phyloP scores from a whole-genome alignment of 108 stramenopile species.

The Nitzschia sp. region DNA sequence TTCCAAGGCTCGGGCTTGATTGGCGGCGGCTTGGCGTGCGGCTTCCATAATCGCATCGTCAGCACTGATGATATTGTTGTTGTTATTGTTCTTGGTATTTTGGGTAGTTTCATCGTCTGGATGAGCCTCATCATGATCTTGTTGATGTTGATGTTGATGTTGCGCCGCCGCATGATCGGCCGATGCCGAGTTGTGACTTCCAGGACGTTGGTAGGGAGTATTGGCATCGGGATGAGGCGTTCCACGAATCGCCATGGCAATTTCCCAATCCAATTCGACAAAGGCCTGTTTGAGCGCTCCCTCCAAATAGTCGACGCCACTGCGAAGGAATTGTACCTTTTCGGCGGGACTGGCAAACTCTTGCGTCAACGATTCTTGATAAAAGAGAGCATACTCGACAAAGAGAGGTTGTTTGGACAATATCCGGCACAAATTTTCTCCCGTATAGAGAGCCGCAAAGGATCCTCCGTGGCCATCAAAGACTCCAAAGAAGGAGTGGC shows the following conservation, averaged over 20 bases:
- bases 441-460: conserved; percentile 73
- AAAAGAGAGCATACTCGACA: conserved; percentile 53
- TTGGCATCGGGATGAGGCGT: conserved; percentile 21
- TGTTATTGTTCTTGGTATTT: background rate
- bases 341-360: background rate
- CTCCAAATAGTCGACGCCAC: conserved; percentile 40
- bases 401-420: conserved; percentile 57
- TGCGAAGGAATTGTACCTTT: conserved; percentile 25
- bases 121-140: background rate
- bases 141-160: background rate
- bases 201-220: conserved; percentile 13
- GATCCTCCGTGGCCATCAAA: conserved; percentile 91
- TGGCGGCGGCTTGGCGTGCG: conserved; percentile 1
- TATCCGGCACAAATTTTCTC: conserved; percentile 59
- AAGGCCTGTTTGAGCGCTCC: conserved; percentile 69
- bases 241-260: conserved; percentile 27
- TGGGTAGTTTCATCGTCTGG: background rate
- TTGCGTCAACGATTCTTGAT: conserved; percentile 9
- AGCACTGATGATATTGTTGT: background rate
- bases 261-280: conserved; percentile 75
- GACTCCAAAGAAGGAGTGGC: conserved; percentile 79
- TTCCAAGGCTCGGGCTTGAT: conserved; percentile 3
- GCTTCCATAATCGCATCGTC: background rate
- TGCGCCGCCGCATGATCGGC: background rate
- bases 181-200: background rate